Base-by-base conservation (phyloP, 176 grass and related monocot genomes). In the Coix lacrymajobi region DNA sequence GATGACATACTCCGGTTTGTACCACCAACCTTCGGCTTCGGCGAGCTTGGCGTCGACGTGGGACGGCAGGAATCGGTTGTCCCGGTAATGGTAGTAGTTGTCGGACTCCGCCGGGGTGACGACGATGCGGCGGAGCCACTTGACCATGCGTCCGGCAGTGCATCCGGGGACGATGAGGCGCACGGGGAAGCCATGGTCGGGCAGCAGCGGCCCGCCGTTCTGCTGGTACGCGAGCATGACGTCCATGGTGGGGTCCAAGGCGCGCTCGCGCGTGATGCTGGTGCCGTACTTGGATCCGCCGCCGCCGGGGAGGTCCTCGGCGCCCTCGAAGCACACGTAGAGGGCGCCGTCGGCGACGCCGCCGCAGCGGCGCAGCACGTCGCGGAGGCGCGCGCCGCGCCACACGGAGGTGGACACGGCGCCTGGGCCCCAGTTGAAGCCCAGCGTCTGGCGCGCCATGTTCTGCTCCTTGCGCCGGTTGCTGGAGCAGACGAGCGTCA, bases 11-110 rank as follows among this genome's bases (percentile, higher is more conserved):
- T 98, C 96, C 22, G 96, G 92, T 81, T 98, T 98, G 87, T 98
- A 98, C 96, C 96, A 98, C 96, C 92, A 98, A 97, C 95, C 92
- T 92, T 97, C 90, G 14, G 88, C 78, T 43, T 95, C 89, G 71
- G 95, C 95, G 61, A 98, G 88, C 77, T 95, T 88, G 31, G 86
- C 92, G 41, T 98, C 92, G 28, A 95, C 87, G 83, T 98, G 92
- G 12, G 95, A 89, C 9, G 95, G 95, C 29, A 98, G 74, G 6
- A 98, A 89, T 7, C 95, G 77, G 80, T 98, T 98, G 70, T 98
- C 95, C 37, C 79, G 78, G 84, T 91, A 91, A 76, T 98, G 95
- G 81, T 98, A 98, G 83, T 98, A 93, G 84, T 73, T 95, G n/a
- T 98, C 81, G 8, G 92, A 95, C 81, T 98, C 92, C 3, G 78